A percentile compares a stretch with the other conserved stretches of the same genome.
Conservation (phyloP, 192 early-diverging fungal species). For the Coemansia sp. region DNA sequence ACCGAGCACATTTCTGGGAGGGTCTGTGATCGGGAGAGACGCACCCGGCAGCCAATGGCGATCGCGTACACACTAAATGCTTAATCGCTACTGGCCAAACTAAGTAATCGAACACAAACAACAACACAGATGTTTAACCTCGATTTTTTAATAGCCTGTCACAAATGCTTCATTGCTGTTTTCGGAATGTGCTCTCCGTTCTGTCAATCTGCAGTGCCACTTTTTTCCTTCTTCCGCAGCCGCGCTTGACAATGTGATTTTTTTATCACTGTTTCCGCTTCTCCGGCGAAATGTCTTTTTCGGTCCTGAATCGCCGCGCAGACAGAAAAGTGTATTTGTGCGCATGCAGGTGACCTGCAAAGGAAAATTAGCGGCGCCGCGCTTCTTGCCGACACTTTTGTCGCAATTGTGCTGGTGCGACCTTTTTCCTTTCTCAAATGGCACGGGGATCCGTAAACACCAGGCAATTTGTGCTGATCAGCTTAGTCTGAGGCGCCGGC, state of each 20-base stretch:
- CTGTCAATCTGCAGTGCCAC: background rate
- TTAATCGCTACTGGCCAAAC: background rate
- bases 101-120: too few species aligned
- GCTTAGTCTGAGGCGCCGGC: background rate
- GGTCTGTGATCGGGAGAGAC: background rate
- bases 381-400: background rate
- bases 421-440: background rate
- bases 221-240: too few species aligned
- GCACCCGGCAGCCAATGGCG: background rate
- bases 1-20: background rate
- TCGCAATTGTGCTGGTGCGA: background rate
- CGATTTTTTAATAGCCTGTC: too few species aligned
- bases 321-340: background rate
- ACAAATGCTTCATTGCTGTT: background rate
- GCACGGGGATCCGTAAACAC: background rate
- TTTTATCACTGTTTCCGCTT: too few species aligned
- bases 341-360: background rate
- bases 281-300: too few species aligned
- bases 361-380: constrained; percentile 1
- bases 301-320: background rate
- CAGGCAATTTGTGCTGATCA: background rate
- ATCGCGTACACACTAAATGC: background rate
- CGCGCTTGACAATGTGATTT: background rate
- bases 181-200: background rate
- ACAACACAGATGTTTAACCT: too few species aligned